A percentile compares a stretch with the other conserved stretches of the same genome.
phyloP scores from a whole-genome alignment of 176 grass and related monocot species.

The Saccharum officinarum region DNA sequence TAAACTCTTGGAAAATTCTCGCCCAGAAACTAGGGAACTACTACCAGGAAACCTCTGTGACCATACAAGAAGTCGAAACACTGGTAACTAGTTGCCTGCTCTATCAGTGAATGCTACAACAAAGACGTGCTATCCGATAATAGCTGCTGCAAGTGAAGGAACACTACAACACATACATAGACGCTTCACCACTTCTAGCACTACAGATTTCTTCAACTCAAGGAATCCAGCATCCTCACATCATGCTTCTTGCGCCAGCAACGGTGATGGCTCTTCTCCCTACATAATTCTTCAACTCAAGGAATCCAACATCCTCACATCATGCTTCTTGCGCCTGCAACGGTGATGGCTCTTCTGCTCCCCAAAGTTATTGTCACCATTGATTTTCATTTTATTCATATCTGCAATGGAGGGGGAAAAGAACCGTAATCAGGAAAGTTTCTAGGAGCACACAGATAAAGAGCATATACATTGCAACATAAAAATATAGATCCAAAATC shows the following conservation, averaged over 20 bases:
- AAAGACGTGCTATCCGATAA: neutral
- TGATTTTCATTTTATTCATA: constrained; percentile 59
- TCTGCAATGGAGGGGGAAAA: constrained; percentile 26
- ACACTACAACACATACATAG: neutral
- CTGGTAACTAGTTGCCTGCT: neutral
- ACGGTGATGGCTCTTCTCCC: constrained; percentile 66
- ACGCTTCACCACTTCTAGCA: neutral
- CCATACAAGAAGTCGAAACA: neutral
- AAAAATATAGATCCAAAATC: neutral
- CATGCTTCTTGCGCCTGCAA: constrained; percentile 68
- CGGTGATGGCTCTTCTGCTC: constrained; percentile 79
- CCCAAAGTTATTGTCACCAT: constrained; percentile 56
- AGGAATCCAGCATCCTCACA: constrained; percentile 53
- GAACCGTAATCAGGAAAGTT: neutral
- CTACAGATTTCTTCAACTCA: constrained; percentile 39
- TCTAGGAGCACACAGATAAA: constrained; percentile 1
- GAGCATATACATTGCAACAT: neutral
- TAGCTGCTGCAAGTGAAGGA: neutral
- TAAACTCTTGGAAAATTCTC: neutral
- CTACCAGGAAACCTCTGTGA: neutral
- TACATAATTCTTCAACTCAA: constrained; percentile 35
- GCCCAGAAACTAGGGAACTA: neutral
- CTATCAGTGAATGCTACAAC: neutral
- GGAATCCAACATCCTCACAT: constrained; percentile 58
- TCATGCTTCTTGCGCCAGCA: constrained; percentile 72